These are phyloP conservation scores for Dacryopinax primogenitus DNA, from an alignment of 768 basidiomycete genomes.

Conservation along the genomic window DNA sequence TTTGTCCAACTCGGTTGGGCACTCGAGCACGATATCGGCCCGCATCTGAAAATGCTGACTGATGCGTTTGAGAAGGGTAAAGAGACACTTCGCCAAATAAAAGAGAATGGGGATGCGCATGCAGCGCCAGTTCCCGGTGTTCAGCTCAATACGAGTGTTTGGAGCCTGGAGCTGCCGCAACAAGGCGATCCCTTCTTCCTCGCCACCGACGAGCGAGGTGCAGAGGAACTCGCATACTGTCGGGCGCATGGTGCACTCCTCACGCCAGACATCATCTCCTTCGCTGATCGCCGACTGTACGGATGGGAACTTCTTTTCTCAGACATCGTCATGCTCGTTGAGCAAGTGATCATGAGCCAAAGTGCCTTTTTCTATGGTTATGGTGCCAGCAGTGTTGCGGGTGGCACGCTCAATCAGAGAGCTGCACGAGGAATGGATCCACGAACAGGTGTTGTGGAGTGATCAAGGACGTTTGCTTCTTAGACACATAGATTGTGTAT, in stretches of 20 bases:
- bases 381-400: constrained; percentile 31
- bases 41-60: background rate
- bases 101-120: background rate
- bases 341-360: constrained; percentile 23
- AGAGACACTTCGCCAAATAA: background rate
- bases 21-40: background rate
- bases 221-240: constrained; percentile 15
- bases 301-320: constrained; percentile 11
- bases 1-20: constrained; percentile 13
- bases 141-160: constrained; percentile 5
- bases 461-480: constrained; percentile 11
- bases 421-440: constrained; percentile 31
- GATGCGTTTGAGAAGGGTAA: background rate
- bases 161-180: background rate
- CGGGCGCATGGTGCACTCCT: constrained; percentile 15
- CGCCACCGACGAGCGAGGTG: constrained; percentile 20
- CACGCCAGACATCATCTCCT: constrained; percentile 16
- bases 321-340: constrained; percentile 10
- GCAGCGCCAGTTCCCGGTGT: background rate
- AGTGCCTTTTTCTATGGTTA: constrained; percentile 32
- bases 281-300: constrained; percentile 11
- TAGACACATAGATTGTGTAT: background rate
- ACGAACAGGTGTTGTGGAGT: constrained; percentile 28
- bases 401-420: constrained; percentile 31
- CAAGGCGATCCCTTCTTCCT: constrained; percentile 16